Evolutionary conservation across 2,329 filamentous ascomycete genomes (phyloP).

Genomic region (Nigrospora osmanthi): DNA sequence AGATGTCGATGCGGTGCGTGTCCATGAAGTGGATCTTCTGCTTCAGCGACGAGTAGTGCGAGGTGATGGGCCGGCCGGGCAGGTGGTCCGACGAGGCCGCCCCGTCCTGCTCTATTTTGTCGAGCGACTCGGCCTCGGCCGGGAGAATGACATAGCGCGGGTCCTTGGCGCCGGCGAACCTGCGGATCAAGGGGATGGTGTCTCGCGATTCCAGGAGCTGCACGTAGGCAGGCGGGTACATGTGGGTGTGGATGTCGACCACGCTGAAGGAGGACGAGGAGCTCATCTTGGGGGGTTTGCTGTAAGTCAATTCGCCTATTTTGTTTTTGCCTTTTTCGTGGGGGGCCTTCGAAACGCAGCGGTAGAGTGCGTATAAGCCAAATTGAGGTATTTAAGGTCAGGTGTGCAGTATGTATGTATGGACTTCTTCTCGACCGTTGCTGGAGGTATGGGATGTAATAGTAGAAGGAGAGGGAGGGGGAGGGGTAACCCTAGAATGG

Average conservation of each 20-base stretch:
- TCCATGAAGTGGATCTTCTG: constrained; percentile 87
- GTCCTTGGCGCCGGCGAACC: constrained; percentile 47
- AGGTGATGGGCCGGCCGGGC: constrained; percentile 74
- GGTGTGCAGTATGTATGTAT: no score
- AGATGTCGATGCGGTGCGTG: constrained; percentile 71
- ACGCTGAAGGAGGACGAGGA: constrained; percentile 27
- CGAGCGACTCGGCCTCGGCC: constrained; percentile 35
- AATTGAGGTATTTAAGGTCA: no score
- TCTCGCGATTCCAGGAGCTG: constrained; percentile 49
- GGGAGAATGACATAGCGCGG: constrained; percentile 61
- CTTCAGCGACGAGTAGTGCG: constrained; percentile 72
- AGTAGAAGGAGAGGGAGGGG: no score
- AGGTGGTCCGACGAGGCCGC: constrained; percentile 38
- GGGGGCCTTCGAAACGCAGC: no score
- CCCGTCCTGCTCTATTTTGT: constrained; percentile 42
- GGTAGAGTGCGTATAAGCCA: no score
- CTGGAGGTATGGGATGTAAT: no score
- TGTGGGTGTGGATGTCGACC: constrained; percentile 63
- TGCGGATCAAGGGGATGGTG: constrained; percentile 63
- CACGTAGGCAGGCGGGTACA: constrained; percentile 60
- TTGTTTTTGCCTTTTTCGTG: no score
- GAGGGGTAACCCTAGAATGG: no score
- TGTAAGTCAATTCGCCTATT: background rate
- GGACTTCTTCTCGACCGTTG: no score
- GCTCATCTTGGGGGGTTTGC: constrained; percentile 18